Percentiles rank a stretch among this genome's conserved stretches.
These are phyloP conservation scores for Tetrahymena elliotti DNA, from an alignment of 73 alveolate species.

Conservation along the genomic window DNA sequence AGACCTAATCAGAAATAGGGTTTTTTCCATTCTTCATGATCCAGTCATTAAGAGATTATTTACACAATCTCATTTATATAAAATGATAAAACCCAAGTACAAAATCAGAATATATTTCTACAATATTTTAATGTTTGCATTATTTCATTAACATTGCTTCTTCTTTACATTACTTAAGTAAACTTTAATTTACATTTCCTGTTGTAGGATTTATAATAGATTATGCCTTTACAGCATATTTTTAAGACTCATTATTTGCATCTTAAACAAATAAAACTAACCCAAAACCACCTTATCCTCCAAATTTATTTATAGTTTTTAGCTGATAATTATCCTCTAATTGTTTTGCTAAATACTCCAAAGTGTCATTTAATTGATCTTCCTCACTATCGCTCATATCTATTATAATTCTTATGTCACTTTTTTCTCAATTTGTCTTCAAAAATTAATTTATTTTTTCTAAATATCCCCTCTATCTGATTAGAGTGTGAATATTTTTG, in stretches of 20 bases:
- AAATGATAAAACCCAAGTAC: neutral
- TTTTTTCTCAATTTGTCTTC: neutral
- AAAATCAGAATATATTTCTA: neutral
- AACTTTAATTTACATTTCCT: neutral
- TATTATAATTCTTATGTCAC: neutral
- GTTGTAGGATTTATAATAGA: neutral
- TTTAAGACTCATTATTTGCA: neutral
- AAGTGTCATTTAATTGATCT: neutral
- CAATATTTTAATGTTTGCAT: neutral
- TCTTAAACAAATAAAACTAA: neutral
- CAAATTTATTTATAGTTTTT: neutral
- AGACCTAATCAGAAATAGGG: neutral
- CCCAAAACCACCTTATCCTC: neutral
- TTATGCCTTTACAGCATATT: neutral
- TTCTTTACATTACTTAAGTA: neutral
- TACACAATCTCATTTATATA: neutral
- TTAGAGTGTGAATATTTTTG: too few species aligned
- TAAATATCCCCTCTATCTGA: neutral
- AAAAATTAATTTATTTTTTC: too few species aligned
- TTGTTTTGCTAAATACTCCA: neutral
- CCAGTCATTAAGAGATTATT: neutral
- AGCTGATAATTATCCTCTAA: neutral
- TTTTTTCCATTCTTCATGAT: neutral
- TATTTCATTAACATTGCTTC: neutral
- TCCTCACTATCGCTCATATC: neutral